phyloP scores from a whole-genome alignment of 495 filamentous ascomycete genomes.

The Aspergillus avenaceus region DNA sequence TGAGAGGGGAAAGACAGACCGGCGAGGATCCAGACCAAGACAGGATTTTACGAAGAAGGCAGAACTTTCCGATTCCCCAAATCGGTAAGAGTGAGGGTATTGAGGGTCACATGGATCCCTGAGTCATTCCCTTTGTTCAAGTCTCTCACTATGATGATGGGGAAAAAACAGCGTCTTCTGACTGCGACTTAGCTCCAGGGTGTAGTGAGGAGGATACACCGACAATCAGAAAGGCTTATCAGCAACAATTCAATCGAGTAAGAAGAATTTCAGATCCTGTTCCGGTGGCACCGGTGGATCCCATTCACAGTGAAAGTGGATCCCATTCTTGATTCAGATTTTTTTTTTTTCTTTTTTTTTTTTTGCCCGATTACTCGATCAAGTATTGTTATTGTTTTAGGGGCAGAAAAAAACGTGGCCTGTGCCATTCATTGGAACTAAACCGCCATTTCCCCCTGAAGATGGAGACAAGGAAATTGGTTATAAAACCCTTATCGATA shows the following conservation, averaged over 20 bases:
- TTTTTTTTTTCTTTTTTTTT: background rate
- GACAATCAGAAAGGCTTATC: background rate
- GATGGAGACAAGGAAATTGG: background rate
- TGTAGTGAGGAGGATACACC: background rate
- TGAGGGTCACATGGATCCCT: background rate
- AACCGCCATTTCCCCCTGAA: background rate
- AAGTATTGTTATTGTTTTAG: background rate
- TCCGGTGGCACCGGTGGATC: conserved; percentile 5
- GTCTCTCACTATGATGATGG: background rate
- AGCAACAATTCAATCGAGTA: background rate
- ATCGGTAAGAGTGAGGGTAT: conserved; percentile 18
- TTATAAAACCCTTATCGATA: background rate
- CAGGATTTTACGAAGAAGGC: background rate
- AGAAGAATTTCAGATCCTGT: background rate
- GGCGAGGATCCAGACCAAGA: background rate
- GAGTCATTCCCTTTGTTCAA: background rate
- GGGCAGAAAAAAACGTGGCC: background rate
- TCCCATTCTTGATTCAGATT: too few species aligned
- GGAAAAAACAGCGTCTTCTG: background rate
- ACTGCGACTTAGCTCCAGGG: background rate
- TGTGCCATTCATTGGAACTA: background rate
- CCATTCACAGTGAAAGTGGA: background rate
- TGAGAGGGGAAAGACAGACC: background rate
- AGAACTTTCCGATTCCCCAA: background rate
- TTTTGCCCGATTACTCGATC: conserved; percentile 3